phyloP scores from a whole-genome alignment of 768 basidiomycete genomes.

The Mycena vitilis region DNA sequence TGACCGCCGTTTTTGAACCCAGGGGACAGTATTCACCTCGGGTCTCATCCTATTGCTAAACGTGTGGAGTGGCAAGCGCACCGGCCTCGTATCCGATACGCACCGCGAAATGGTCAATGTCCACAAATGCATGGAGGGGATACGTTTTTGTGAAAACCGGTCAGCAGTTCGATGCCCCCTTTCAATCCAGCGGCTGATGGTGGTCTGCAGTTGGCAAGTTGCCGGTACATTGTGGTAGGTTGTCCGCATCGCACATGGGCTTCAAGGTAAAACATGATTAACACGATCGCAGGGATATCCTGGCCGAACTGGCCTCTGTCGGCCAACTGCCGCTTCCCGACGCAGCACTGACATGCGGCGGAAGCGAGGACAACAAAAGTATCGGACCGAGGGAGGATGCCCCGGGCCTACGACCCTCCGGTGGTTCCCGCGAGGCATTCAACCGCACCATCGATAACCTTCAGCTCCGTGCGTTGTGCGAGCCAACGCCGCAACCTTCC shows the following conservation, averaged over 20 bases:
- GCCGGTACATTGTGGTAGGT: slow-evolving; percentile 48
- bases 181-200: no score
- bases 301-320: slow-evolving; percentile 37
- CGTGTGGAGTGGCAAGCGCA: slow-evolving; percentile 70
- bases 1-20: slow-evolving; percentile 33
- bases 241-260: neutral
- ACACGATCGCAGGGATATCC: slow-evolving; percentile 36
- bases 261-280: slow-evolving; percentile 24
- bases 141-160: slow-evolving; percentile 56
- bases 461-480: neutral
- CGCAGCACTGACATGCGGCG: neutral
- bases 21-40: slow-evolving; percentile 46
- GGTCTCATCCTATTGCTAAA: slow-evolving; percentile 71
- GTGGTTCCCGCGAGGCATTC: no score
- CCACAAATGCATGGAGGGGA: slow-evolving; percentile 64
- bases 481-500: neutral
- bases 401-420: no score
- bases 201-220: slow-evolving; percentile 49
- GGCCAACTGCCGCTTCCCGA: slow-evolving; percentile 24
- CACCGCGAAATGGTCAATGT: slow-evolving; percentile 68
- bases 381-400: neutral
- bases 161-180: slow-evolving; percentile 23
- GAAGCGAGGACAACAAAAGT: no score
- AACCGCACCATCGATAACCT: neutral
- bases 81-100: slow-evolving; percentile 57